Conservation (phyloP, 2,329 filamentous ascomycete species). For the Monosporascus ibericus region DNA sequence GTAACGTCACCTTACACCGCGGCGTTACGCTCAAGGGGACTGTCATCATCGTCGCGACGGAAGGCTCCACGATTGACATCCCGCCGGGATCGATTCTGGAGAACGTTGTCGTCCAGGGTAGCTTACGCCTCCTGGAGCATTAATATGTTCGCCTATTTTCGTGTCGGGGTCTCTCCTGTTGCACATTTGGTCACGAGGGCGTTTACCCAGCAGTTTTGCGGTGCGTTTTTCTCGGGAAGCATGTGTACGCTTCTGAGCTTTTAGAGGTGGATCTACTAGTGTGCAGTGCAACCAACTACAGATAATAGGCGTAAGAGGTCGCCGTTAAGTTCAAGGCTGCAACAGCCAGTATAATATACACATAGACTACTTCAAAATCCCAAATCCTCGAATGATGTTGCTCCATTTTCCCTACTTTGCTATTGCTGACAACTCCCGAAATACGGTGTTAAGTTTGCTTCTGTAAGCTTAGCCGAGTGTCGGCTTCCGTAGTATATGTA, state of each 20-base stretch:
- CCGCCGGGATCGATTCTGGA: slow-evolving; percentile 94
- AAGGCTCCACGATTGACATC: slow-evolving; percentile 96
- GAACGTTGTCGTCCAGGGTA: slow-evolving; percentile 98
- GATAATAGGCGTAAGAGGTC: background rate
- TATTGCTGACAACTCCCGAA: no score
- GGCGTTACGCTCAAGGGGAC: slow-evolving; percentile 96
- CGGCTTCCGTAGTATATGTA: no score
- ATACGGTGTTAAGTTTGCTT: background rate
- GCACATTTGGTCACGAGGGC: background rate
- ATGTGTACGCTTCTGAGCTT: background rate
- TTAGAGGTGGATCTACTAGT: background rate
- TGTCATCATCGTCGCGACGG: slow-evolving; percentile 97
- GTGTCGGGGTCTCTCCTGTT: background rate
- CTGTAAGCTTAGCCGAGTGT: no score
- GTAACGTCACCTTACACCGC: slow-evolving; percentile 91
- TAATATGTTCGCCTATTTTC: slow-evolving; percentile 28
- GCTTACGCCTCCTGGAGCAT: slow-evolving; percentile 68
- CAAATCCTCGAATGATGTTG: no score
- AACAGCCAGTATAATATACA: background rate
- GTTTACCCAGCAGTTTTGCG: background rate
- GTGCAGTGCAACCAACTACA: background rate
- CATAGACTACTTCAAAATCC: background rate
- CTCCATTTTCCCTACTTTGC: no score
- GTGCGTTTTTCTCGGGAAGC: background rate
- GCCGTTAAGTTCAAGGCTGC: background rate